A percentile compares a stretch with the other conserved stretches of the same genome.
These are phyloP conservation scores for Anacardium occidentale DNA, from an alignment of 345 rosid species.

Conservation along the genomic window DNA sequence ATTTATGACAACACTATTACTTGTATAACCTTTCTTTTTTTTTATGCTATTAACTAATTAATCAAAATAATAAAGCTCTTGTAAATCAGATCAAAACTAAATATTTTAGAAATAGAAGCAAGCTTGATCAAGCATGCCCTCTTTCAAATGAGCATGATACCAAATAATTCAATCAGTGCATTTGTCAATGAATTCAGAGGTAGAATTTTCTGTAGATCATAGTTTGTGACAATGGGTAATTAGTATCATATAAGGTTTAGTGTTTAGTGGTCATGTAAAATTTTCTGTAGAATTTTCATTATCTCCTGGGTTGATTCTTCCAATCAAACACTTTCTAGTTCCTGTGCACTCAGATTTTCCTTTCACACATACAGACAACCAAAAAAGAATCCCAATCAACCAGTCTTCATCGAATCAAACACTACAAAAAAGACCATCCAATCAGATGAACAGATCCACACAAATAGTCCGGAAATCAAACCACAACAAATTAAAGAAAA, in stretches of 20 bases:
- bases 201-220: not conserved
- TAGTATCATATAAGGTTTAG: not conserved
- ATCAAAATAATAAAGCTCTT: not conserved
- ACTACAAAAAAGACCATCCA: too few relatives aligned
- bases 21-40: not conserved
- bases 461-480: too few relatives aligned
- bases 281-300: too few relatives aligned
- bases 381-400: too few relatives aligned
- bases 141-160: not conserved
- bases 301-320: too few relatives aligned
- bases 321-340: too few relatives aligned
- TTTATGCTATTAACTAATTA: not conserved
- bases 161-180: not conserved
- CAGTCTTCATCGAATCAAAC: too few relatives aligned
- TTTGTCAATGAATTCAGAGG: not conserved
- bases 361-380: too few relatives aligned
- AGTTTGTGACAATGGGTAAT: not conserved
- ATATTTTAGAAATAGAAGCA: not conserved
- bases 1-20: not conserved
- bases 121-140: not conserved
- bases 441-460: too few relatives aligned
- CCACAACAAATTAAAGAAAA: too few relatives aligned
- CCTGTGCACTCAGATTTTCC: too few relatives aligned
- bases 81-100: not conserved
- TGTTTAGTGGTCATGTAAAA: too few relatives aligned